Conservation (phyloP, 2,329 filamentous ascomycete species). For the Parafenestella ontariensis region DNA sequence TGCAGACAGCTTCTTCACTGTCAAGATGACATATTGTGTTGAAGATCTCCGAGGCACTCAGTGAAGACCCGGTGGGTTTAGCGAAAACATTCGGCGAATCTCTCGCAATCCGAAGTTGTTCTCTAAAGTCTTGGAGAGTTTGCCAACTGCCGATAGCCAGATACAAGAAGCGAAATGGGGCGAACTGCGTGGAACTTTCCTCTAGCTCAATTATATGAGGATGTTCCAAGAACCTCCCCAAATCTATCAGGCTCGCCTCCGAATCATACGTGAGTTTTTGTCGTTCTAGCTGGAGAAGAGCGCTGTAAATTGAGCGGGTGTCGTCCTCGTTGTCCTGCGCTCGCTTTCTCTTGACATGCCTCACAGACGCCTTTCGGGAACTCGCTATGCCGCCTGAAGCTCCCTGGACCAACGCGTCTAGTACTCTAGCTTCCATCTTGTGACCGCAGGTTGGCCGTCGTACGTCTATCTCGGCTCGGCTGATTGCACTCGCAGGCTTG, state of each 20-base stretch:
- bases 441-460: too few relatives aligned
- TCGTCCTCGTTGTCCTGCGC: not conserved
- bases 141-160: constrained; percentile 9
- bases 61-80: not conserved
- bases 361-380: not conserved
- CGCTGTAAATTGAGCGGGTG: not conserved
- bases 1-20: not conserved
- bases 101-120: not conserved
- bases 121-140: constrained; percentile 3
- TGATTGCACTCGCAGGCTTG: too few relatives aligned
- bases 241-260: not conserved
- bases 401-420: too few relatives aligned
- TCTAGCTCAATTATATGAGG: not conserved
- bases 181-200: not conserved
- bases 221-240: not conserved
- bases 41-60: not conserved
- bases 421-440: too few relatives aligned
- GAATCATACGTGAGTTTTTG: not conserved
- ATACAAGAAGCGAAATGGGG: constrained; percentile 3
- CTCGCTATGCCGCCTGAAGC: too few relatives aligned
- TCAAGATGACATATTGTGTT: constrained; percentile 4
- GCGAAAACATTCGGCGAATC: not conserved
- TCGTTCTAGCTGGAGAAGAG: not conserved
- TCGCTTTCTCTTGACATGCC: not conserved
- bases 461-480: too few relatives aligned